Conservation (phyloP, 257 asterid genomes). For the Mentha longifolia region DNA sequence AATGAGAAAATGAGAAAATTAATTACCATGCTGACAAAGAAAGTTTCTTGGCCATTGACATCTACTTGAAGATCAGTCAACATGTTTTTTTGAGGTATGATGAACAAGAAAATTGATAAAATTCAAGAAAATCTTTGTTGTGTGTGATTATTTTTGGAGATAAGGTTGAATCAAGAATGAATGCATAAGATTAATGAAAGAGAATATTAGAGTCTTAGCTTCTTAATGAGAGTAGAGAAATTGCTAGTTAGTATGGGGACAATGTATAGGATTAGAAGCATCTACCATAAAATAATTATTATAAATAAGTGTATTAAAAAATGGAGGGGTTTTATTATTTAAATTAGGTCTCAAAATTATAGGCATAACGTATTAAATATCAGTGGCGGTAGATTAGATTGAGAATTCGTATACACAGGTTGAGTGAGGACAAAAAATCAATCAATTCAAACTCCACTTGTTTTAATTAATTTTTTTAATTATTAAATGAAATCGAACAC, state of each 20-base stretch:
- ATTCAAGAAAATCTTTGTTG: too few species aligned
- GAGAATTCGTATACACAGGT: background rate
- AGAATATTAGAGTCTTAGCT: background rate
- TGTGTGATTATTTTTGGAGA: too few species aligned
- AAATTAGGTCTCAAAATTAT: constrained; percentile 18
- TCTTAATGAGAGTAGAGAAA: constrained; percentile 36
- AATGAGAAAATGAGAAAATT: background rate
- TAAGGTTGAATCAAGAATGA: background rate
- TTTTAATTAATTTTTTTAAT: background rate
- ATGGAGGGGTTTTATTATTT: background rate
- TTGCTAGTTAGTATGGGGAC: constrained; percentile 38
- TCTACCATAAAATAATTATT: constrained; percentile 23
- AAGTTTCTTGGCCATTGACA: constrained; percentile 64
- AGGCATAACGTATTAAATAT: background rate
- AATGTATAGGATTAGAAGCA: constrained; percentile 47
- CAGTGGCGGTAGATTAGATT: background rate
- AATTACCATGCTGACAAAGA: constrained; percentile 56
- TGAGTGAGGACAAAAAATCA: background rate
- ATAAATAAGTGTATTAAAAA: background rate
- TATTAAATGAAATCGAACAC: background rate
- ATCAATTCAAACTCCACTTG: background rate
- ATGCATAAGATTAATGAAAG: constrained; percentile 11
- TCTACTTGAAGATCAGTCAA: constrained; percentile 63
- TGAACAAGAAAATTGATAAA: background rate
- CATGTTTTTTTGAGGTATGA: constrained; percentile 36